Evolutionary conservation across 192 early-diverging fungal species (phyloP), one percentile per base, ranked within the genome.

Genomic region (Rhizophagus sp.): DNA sequence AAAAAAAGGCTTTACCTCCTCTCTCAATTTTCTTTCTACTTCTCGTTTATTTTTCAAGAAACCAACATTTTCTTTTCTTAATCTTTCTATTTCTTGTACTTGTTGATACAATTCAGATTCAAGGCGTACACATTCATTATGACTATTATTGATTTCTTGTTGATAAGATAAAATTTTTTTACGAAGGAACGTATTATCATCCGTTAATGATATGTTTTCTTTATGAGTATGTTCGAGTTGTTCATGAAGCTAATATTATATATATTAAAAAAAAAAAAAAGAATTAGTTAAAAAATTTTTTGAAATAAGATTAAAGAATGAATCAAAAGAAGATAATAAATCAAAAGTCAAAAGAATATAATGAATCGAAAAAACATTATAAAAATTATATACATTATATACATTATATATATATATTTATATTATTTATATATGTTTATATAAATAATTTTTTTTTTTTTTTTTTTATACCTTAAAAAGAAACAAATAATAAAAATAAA

Each of bases 1-100:
- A 36, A 36, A 36, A 36, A 36, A 36, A 36, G 34, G 2, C 0
- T 22, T 34, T 71, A 79, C 78, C 78, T 79, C 78, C 49, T 79
- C 78, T 33, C 68, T 27, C 25, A 79, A 70, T 62, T 79, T 79
- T n/a, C 57, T 68, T 71, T 79, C 78, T 13, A 62, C 41, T 41
- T 79, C 78, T 1, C 78, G 65, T 61, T 79, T 79, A n/a, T 79
- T 71, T 44, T 79, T 79, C 50, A 71, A 70, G 50, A 50, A 79
- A 2, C 25, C 33, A 22, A 36, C 65, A 69, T 79, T 79, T 57
- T 79, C 78, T 67, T 79, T 79, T 41, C 57, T 79, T 47, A 79
- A 24, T 24, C 78, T 33, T 52, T 79, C 78, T n/a, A 71, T 22
- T 67, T 79, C 78, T 39, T 79, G 78, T 27, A 13, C 27, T 57